Percentiles rank a stretch among this genome's conserved stretches.
Evolutionary conservation across 2,329 filamentous ascomycete species (phyloP).

Genomic region (Nemania serpens): DNA sequence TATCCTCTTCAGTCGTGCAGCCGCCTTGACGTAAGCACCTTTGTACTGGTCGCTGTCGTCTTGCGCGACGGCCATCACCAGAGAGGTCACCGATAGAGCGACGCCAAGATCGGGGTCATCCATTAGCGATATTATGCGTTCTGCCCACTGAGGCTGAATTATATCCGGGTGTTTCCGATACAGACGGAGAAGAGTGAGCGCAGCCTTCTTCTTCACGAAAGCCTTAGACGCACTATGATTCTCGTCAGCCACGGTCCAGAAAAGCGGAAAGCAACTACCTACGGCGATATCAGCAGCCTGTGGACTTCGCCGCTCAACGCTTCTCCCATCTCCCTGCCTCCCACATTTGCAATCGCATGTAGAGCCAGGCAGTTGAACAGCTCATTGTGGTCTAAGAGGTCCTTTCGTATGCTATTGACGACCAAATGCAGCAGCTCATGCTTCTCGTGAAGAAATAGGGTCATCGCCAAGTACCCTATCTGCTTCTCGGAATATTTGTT

Average conservation of each 20-base stretch:
- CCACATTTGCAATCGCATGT: slow-evolving; percentile 97
- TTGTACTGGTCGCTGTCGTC: slow-evolving; percentile 94
- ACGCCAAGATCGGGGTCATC: slow-evolving; percentile 95
- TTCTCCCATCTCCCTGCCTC: slow-evolving; percentile 95
- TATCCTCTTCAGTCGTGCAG: slow-evolving; percentile 84
- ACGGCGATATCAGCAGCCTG: slow-evolving; percentile 91
- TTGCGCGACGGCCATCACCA: slow-evolving; percentile 92
- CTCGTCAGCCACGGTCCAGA: slow-evolving; percentile 17
- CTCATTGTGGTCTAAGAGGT: slow-evolving; percentile 92
- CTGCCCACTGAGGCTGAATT: slow-evolving; percentile 94
- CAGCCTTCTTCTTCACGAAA: slow-evolving; percentile 99
- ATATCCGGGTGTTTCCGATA: slow-evolving; percentile 95
- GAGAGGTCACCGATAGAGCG: slow-evolving; percentile 89
- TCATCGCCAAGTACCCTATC: slow-evolving; percentile 97
- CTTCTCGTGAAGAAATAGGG: slow-evolving; percentile 93
- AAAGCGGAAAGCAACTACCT: slow-evolving; percentile 45
- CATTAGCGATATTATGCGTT: slow-evolving; percentile 98
- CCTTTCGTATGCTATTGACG: slow-evolving; percentile 98
- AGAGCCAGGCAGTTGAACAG: slow-evolving; percentile 95
- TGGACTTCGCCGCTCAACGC: slow-evolving; percentile 91
- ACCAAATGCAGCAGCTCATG: slow-evolving; percentile 95
- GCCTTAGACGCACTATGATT: slow-evolving; percentile 72
- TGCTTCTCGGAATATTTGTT: slow-evolving; percentile 99
- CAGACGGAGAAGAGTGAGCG: slow-evolving; percentile 85
- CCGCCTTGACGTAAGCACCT: slow-evolving; percentile 92